Conservation (phyloP, 129 eudicot species). For the Solidago caesia region DNA sequence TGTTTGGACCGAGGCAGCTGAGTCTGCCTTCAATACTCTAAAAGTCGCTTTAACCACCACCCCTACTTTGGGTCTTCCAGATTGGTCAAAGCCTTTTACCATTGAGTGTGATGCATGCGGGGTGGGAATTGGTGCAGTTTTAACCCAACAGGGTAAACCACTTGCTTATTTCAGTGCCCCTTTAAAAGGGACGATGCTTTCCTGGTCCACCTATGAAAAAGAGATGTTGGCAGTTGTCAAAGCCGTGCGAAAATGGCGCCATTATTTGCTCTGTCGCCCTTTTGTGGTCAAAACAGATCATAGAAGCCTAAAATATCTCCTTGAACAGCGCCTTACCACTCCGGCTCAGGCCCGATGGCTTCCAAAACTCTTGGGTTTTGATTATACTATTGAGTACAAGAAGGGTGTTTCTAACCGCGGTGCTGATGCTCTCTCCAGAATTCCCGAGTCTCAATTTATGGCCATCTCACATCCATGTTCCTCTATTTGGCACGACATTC, state of each 20-base stretch:
- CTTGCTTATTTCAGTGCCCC: neutral
- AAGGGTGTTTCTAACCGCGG: neutral
- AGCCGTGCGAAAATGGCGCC: conserved; percentile 17
- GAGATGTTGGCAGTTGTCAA: conserved; percentile 7
- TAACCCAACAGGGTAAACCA: neutral
- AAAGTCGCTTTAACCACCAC: neutral
- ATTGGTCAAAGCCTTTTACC: conserved; percentile 14
- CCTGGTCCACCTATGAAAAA: conserved; percentile 8
- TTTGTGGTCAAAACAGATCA: neutral
- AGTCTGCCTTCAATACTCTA: neutral
- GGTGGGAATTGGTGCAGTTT: conserved; percentile 15
- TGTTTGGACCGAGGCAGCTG: neutral
- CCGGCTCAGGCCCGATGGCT: conserved; percentile 12
- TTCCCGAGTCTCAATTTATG: neutral
- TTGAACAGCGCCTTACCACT: neutral
- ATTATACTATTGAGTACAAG: conserved; percentile 9
- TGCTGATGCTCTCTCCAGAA: conserved; percentile 8
- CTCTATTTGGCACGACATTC: conserved; percentile 1
- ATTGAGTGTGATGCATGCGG: conserved; percentile 19
- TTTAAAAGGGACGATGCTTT: neutral
- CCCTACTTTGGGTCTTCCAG: conserved; percentile 5
- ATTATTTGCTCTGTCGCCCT: neutral
- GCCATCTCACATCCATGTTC: conserved; percentile 4
- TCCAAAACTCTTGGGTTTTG: conserved; percentile 16
- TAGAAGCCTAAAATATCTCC: neutral